A percentile compares a stretch with the other conserved stretches of the same genome.
phyloP scores from a whole-genome alignment of 1,139 yeast species.

The Pichia sp. region DNA sequence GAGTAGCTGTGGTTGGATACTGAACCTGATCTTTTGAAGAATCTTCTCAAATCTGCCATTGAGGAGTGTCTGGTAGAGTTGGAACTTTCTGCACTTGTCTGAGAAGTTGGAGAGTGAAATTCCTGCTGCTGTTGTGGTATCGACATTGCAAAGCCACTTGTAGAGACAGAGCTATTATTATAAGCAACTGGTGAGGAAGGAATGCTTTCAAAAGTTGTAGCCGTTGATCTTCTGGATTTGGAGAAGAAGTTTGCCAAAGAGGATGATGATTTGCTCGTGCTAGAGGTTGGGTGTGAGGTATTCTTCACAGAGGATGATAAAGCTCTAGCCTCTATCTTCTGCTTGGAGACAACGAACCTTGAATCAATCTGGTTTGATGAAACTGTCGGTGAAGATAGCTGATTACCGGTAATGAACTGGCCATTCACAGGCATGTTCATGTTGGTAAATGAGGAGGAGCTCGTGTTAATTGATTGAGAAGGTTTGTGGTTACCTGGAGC shows the following conservation, averaged over 20 bases:
- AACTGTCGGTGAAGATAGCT: constrained; percentile 65
- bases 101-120: constrained; percentile 24
- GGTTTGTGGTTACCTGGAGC: constrained; percentile 54
- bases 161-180: constrained; percentile 6
- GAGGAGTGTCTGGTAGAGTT: constrained; percentile 47
- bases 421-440: constrained; percentile 37
- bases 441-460: constrained; percentile 15
- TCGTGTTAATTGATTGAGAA: constrained; percentile 8
- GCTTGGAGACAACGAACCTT: constrained; percentile 66
- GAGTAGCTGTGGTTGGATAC: constrained; percentile 11
- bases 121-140: constrained; percentile 11
- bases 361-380: constrained; percentile 50
- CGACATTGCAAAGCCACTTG: neutral
- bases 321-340: constrained; percentile 46
- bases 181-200: constrained; percentile 23
- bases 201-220: constrained; percentile 16
- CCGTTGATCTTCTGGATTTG: constrained; percentile 31
- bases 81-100: constrained; percentile 12
- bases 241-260: constrained; percentile 46
- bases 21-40: constrained; percentile 45
- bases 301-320: constrained; percentile 12
- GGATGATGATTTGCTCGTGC: constrained; percentile 34
- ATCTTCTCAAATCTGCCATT: constrained; percentile 71
- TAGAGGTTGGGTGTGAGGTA: neutral
- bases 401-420: constrained; percentile 50